Conservation (phyloP, 129 eudicot genomes). For the Centrapalus pauciflorus region DNA sequence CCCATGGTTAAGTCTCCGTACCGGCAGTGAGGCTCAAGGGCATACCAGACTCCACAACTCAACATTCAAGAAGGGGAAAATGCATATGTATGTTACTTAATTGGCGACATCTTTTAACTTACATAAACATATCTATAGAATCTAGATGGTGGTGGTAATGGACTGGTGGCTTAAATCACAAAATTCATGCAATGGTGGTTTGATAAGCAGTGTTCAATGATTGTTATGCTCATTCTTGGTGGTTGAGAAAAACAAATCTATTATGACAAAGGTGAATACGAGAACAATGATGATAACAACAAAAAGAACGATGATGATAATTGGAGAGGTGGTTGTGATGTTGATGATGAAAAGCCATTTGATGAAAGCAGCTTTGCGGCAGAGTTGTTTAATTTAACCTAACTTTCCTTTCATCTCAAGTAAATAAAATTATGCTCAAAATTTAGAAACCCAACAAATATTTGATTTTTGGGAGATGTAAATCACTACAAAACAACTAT, state of each 20-base stretch:
- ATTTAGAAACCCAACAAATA: background rate
- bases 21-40: no score
- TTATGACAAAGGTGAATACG: no score
- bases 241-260: background rate
- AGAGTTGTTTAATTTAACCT: background rate
- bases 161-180: background rate
- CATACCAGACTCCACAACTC: no score
- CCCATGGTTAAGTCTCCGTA: no score
- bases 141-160: background rate
- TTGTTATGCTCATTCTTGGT: background rate
- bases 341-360: background rate
- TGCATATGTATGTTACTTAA: no score
- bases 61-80: no score
- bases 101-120: background rate
- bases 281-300: no score
- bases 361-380: background rate
- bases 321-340: background rate
- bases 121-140: background rate
- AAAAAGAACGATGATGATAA: background rate
- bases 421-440: background rate
- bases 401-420: background rate
- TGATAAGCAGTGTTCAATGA: background rate
- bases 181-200: background rate
- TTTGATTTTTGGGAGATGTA: background rate
- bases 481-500: background rate